Percentiles rank a stretch among this genome's conserved stretches.
These are phyloP conservation scores for Quercus rubra DNA, from an alignment of 306 rosid genomes.

Conservation along the genomic window DNA sequence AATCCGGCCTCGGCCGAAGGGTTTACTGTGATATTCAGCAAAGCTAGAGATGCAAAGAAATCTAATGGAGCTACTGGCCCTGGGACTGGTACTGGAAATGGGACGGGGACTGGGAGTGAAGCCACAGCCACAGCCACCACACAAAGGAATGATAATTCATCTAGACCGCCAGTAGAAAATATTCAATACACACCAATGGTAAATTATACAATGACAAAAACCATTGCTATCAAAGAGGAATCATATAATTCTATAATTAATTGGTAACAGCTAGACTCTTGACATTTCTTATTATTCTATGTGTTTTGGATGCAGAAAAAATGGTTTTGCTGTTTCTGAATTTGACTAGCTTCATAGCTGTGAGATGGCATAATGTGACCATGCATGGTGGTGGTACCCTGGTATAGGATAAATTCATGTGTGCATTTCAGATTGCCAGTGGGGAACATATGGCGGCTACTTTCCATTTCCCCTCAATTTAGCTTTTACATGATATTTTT, in stretches of 20 bases:
- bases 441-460: not conserved
- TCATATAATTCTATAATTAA: not conserved
- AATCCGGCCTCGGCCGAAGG: slow-evolving; percentile 59
- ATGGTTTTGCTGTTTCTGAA: slow-evolving; percentile 50
- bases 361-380: not conserved
- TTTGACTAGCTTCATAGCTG: not conserved
- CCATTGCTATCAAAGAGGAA: not conserved
- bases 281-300: not conserved
- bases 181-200: slow-evolving; percentile 22
- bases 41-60: slow-evolving; percentile 55
- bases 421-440: not conserved
- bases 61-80: not conserved
- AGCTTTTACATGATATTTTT: not conserved
- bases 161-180: slow-evolving; percentile 5
- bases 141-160: slow-evolving; percentile 4
- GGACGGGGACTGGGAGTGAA: not conserved
- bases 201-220: not conserved
- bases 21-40: slow-evolving; percentile 50
- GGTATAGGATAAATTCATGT: not conserved
- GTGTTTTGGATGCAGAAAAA: slow-evolving; percentile 35
- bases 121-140: not conserved
- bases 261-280: not conserved
- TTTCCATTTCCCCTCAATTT: not conserved
- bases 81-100: too few species aligned
- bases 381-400: not conserved